Percentiles rank a stretch among this genome's conserved stretches.
Evolutionary conservation across 2,329 filamentous ascomycete species (phyloP).

Genomic region (Penicillium sp.): DNA sequence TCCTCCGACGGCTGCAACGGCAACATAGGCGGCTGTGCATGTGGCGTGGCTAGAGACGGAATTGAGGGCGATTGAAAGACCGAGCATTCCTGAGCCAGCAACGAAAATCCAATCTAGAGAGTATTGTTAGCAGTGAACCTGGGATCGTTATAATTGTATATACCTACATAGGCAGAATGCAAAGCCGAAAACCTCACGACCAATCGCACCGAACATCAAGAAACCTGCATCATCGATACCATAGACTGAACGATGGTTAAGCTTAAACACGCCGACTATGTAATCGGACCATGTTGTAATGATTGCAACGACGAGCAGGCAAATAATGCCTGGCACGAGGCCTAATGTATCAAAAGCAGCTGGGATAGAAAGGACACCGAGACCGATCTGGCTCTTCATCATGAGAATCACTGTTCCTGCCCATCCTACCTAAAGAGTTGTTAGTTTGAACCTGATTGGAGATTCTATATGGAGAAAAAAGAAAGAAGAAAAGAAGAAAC

Average conservation of each 20-base stretch:
- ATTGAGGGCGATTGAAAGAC: slow-evolving; percentile 44
- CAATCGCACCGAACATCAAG: slow-evolving; percentile 53
- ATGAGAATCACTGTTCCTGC: slow-evolving; percentile 45
- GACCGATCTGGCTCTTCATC: slow-evolving; percentile 49
- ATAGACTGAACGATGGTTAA: slow-evolving; percentile 55
- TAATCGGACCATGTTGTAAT: slow-evolving; percentile 53
- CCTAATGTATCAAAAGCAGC: slow-evolving; percentile 47
- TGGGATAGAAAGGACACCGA: slow-evolving; percentile 52
- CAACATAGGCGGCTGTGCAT: slow-evolving; percentile 25
- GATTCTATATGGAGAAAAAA: neutral
- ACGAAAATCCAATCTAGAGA: slow-evolving; percentile 34
- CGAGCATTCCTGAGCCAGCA: slow-evolving; percentile 43
- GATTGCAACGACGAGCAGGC: slow-evolving; percentile 39
- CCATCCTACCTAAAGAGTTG: slow-evolving; percentile 40
- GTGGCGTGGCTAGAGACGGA: slow-evolving; percentile 38
- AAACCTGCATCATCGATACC: slow-evolving; percentile 57
- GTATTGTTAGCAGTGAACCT: neutral
- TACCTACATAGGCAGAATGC: slow-evolving; percentile 9
- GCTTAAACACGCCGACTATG: slow-evolving; percentile 51
- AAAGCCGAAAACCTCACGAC: slow-evolving; percentile 47
- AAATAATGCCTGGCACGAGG: slow-evolving; percentile 50
- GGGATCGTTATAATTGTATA: neutral
- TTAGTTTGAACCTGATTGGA: neutral
- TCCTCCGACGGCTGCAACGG: slow-evolving; percentile 22
- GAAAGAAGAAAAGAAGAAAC: neutral